Conservation (phyloP, 176 grass and related monocot genomes). For the Cenchrus americanus region DNA sequence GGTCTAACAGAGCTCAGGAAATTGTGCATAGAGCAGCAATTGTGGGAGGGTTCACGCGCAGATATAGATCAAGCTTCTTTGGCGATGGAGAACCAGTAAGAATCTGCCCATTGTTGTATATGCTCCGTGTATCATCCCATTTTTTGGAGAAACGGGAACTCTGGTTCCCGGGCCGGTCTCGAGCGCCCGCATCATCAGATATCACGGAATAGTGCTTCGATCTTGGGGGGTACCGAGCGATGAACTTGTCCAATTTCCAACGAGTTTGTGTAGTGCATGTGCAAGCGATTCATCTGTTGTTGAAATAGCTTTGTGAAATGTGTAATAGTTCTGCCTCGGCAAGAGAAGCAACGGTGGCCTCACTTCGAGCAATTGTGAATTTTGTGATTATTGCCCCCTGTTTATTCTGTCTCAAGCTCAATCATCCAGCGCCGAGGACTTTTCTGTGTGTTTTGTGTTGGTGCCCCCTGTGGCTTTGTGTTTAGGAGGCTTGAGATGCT, state of each 20-base stretch:
- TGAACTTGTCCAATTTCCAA: slow-evolving; percentile 38
- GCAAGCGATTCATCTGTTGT: slow-evolving; percentile 35
- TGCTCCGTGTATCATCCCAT: slow-evolving; percentile 25
- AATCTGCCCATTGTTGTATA: slow-evolving; percentile 28
- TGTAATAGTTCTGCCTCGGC: slow-evolving; percentile 32
- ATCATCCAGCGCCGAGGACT: neutral
- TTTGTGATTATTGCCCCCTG: slow-evolving; percentile 45
- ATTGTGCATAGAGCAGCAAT: slow-evolving; percentile 76
- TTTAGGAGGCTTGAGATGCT: too few species aligned
- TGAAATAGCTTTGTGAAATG: slow-evolving; percentile 54
- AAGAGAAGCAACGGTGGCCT: slow-evolving; percentile 34
- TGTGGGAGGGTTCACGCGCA: slow-evolving; percentile 85
- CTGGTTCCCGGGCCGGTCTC: slow-evolving; percentile 26
- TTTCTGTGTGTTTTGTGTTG: neutral
- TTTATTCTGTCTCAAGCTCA: neutral
- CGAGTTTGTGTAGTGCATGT: slow-evolving; percentile 40
- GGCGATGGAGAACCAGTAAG: slow-evolving; percentile 52
- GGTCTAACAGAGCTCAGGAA: slow-evolving; percentile 91
- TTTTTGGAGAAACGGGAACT: slow-evolving; percentile 55
- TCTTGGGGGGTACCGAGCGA: slow-evolving; percentile 12
- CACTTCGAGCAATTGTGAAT: slow-evolving; percentile 56
- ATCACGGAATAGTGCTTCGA: neutral
- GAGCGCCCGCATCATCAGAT: slow-evolving; percentile 12
- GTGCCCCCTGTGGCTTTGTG: neutral
- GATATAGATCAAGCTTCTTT: slow-evolving; percentile 74